Evolutionary conservation across 257 asterid genomes (phyloP).

Genomic region (Solanum sitiens): DNA sequence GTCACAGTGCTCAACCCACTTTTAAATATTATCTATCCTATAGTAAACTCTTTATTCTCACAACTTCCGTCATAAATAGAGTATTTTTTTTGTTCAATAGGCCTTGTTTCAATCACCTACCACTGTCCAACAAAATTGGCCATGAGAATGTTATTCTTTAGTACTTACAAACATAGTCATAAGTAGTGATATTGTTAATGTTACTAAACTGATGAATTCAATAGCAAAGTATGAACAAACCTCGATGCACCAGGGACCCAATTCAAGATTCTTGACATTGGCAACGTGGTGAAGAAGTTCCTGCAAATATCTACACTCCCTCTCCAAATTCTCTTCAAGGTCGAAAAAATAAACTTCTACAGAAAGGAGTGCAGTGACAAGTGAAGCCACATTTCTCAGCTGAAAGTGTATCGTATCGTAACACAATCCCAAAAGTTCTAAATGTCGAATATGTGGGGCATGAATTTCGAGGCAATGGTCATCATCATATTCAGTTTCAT

Average conservation of each 20-base stretch:
- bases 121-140: not conserved
- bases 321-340: not conserved
- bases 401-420: not conserved
- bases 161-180: not conserved
- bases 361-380: not conserved
- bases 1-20: too few species aligned
- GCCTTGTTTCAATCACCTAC: not conserved
- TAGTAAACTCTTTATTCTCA: not conserved
- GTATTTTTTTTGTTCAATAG: not conserved
- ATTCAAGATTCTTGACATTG: not conserved
- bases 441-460: not conserved
- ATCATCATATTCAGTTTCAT: not conserved
- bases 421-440: not conserved
- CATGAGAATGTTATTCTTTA: not conserved
- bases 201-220: too few species aligned
- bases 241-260: not conserved
- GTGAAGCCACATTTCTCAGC: not conserved
- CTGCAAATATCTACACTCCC: not conserved
- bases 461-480: not conserved
- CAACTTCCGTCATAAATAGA: not conserved
- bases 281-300: not conserved
- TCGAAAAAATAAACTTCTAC: not conserved
- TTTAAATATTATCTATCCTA: not conserved
- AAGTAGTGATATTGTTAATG: not conserved
- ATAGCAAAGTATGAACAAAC: not conserved